phyloP scores from a whole-genome alignment of 805 yeast genomes.

The Candida fluviatilis region DNA sequence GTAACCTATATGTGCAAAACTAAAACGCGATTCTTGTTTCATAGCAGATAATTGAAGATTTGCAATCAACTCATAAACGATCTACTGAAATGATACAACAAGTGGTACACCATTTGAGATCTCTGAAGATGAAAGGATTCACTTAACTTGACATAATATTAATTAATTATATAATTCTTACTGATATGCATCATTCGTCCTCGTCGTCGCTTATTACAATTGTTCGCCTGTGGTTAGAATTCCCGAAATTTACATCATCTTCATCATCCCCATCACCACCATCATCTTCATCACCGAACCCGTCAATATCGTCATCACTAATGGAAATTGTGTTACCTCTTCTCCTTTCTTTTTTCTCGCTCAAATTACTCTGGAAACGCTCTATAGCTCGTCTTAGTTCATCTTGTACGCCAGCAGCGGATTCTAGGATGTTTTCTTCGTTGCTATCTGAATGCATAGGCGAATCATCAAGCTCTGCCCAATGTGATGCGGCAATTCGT shows the following conservation, averaged over 20 bases:
- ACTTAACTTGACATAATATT: too few relatives aligned
- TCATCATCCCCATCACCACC: not conserved
- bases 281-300: not conserved
- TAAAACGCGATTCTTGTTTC: too few relatives aligned
- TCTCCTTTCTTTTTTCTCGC: not conserved
- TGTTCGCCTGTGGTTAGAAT: not conserved
- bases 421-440: not conserved
- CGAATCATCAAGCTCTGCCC: conserved; percentile 1
- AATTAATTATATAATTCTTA: conserved; percentile 9
- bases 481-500: not conserved
- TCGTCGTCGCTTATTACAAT: conserved; percentile 3
- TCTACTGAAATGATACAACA: too few relatives aligned
- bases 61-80: too few relatives aligned
- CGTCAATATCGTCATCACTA: not conserved
- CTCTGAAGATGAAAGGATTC: too few relatives aligned
- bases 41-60: too few relatives aligned
- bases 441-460: not conserved
- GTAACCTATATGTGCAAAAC: too few relatives aligned
- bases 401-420: not conserved
- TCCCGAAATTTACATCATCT: conserved; percentile 1
- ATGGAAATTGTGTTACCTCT: not conserved
- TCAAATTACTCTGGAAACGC: too few relatives aligned
- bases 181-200: not conserved
- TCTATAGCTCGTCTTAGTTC: not conserved
- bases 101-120: too few relatives aligned